Evolutionary conservation across 768 basidiomycete genomes (phyloP).

Genomic region (Leccinum subgranulosum): DNA sequence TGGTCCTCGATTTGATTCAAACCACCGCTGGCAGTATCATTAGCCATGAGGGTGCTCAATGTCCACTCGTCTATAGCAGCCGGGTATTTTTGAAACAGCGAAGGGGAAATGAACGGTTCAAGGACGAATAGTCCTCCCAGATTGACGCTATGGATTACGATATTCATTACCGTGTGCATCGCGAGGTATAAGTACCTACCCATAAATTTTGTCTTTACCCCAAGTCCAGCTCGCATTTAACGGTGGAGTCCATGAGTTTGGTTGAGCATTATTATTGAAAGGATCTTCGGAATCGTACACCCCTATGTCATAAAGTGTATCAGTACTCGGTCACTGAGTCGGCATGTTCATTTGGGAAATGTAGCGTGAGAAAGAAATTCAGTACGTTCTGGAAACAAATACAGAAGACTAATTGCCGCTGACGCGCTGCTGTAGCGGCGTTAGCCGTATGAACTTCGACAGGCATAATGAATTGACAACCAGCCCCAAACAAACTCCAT

Average conservation of each 20-base stretch:
- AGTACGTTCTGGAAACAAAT: not conserved
- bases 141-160: constrained; percentile 48
- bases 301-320: constrained; percentile 40
- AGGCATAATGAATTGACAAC: not conserved
- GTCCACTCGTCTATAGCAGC: constrained; percentile 64
- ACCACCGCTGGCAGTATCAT: constrained; percentile 60
- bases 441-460: not conserved
- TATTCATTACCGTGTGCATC: constrained; percentile 3
- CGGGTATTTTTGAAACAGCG: constrained; percentile 58
- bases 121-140: constrained; percentile 73
- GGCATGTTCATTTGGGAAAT: not conserved
- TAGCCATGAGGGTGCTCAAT: constrained; percentile 61
- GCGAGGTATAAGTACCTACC: constrained; percentile 38
- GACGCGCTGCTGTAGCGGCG: not conserved
- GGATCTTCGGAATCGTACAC: constrained; percentile 66
- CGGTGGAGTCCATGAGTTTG: constrained; percentile 79
- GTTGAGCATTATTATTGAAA: constrained; percentile 68
- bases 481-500: not conserved
- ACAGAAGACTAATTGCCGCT: not conserved
- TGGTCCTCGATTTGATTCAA: constrained; percentile 69
- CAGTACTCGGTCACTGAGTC: not conserved
- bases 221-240: constrained; percentile 75
- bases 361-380: not conserved
- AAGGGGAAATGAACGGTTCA: constrained; percentile 76
- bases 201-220: constrained; percentile 57